Evolutionary conservation across 108 stramenopile species (phyloP), one percentile per base, ranked within the genome.

Genomic region (Epithemia pelagica): DNA sequence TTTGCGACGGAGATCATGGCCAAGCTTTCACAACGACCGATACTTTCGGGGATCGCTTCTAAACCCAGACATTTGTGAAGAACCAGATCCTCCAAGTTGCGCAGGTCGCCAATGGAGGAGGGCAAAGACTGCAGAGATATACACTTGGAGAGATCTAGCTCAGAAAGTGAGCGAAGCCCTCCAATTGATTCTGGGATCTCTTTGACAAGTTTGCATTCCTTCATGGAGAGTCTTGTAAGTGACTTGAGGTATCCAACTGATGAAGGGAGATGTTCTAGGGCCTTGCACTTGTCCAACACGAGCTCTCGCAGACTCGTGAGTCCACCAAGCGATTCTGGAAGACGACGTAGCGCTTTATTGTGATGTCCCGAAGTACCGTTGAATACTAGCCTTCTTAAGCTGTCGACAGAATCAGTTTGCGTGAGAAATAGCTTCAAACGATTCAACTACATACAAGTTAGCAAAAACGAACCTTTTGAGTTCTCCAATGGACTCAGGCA

Each of bases 281-380:
- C 25, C 23, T 58, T 27, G 57, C 57, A 58, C 58, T 80, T 82
- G 67, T 78, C 75, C 28, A 82, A 66, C 26, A 37, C 32, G 54
- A 82, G 31, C 28, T 64, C 66, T 59, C 73, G 71, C 60, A 82
- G 54, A 27, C 67, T 60, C 0, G 72, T 61, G 21, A 89, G 52
- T n/a, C 72, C 64, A 0, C 72, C 71, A 53, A 92, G 64, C 58
- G 80, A 85, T 30, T 65, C 72, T 25, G 90, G 80, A 30, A 81
- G 53, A 19, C 56, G 32, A 21, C 68, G 67, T 30, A 28, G 26
- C 10, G 76, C 26, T 30, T 64, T 51, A 62, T 81, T 81, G 20
- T 46, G 37, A 15, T 46, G 15, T 5, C 37, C 5, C 5, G 37
- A 46, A 10, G 37, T 46, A 46, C 37, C 37, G 15, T 46, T 46